Conservation (phyloP, 2,329 filamentous ascomycete genomes). For the Nothophoma quercina region DNA sequence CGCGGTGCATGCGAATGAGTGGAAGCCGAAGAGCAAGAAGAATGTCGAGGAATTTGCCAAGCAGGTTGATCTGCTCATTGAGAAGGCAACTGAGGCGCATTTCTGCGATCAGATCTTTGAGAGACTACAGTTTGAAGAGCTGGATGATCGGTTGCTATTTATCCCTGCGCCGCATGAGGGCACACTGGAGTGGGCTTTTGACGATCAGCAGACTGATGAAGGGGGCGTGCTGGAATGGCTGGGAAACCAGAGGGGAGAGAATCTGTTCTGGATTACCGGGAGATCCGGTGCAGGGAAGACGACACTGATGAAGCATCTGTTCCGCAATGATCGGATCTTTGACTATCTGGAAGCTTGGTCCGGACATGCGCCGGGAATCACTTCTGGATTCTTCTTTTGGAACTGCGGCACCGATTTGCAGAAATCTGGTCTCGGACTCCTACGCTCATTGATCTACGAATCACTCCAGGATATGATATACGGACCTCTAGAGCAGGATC, state of each 20-base stretch:
- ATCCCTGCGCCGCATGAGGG: conserved; percentile 29
- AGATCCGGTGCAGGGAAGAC: conserved; percentile 59
- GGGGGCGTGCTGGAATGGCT: conserved; percentile 39
- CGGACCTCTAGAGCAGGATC: conserved; percentile 37
- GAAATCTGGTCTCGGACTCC: conserved; percentile 33
- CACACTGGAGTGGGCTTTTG: conserved; percentile 37
- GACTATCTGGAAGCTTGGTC: conserved; percentile 40
- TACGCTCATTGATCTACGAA: conserved; percentile 41
- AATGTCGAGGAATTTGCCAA: conserved; percentile 39
- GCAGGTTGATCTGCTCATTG: conserved; percentile 30
- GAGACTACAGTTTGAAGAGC: conserved; percentile 30
- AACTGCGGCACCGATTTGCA: conserved; percentile 41
- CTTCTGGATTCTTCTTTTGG: conserved; percentile 58
- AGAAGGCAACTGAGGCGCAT: conserved; percentile 30
- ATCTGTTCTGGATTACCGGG: conserved; percentile 44
- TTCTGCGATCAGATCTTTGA: conserved; percentile 35
- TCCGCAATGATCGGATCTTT: conserved; percentile 36
- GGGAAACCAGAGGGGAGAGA: conserved; percentile 32
- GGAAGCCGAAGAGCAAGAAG: conserved; percentile 40
- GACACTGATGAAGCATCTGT: conserved; percentile 53
- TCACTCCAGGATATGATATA: conserved; percentile 44
- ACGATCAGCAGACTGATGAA: conserved; percentile 21
- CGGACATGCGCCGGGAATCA: conserved; percentile 36
- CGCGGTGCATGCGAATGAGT: conserved; percentile 34
- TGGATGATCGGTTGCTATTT: conserved; percentile 36